A percentile compares a stretch with the other conserved stretches of the same genome.
Evolutionary conservation across 2,329 filamentous ascomycete species (phyloP).

Genomic region (Penicillium glabrum): DNA sequence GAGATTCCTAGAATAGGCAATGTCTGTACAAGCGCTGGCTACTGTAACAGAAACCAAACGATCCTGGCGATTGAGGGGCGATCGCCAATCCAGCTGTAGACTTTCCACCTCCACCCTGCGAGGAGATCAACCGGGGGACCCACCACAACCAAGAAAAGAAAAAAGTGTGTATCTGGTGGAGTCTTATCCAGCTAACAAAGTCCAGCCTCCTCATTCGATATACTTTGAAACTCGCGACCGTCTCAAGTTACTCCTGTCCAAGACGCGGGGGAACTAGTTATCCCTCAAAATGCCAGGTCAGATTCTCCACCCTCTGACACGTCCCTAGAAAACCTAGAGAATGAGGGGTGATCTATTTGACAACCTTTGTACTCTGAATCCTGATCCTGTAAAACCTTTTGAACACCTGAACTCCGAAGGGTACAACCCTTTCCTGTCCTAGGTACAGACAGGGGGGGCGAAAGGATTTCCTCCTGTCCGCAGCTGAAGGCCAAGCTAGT

Average conservation of each 20-base stretch:
- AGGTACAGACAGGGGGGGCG: not conserved
- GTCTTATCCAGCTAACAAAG: not conserved
- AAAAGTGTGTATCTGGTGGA: not conserved
- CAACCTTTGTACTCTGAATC: not conserved
- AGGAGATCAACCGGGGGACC: conserved; percentile 14
- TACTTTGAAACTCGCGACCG: conserved; percentile 21
- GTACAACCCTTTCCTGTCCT: no score
- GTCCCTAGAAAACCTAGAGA: not conserved
- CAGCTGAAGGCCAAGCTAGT: not conserved
- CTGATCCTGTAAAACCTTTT: not conserved
- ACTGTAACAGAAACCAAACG: not conserved
- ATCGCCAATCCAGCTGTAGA: conserved; percentile 7
- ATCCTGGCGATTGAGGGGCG: not conserved
- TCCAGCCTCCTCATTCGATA: conserved; percentile 1
- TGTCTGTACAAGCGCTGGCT: not conserved
- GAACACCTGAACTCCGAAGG: not conserved
- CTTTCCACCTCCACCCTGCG: conserved; percentile 8
- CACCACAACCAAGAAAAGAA: not conserved
- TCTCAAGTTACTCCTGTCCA: conserved; percentile 17
- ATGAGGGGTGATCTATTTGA: not conserved
- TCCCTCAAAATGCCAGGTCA: conserved; percentile 3
- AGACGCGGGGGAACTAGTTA: conserved; percentile 18
- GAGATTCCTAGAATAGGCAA: not conserved
- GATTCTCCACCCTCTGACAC: conserved; percentile 10
- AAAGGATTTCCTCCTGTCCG: not conserved